A percentile compares a stretch with the other conserved stretches of the same genome.
Conservation (phyloP, 148 eudicot species). For the Vaccinium macrocarpon region DNA sequence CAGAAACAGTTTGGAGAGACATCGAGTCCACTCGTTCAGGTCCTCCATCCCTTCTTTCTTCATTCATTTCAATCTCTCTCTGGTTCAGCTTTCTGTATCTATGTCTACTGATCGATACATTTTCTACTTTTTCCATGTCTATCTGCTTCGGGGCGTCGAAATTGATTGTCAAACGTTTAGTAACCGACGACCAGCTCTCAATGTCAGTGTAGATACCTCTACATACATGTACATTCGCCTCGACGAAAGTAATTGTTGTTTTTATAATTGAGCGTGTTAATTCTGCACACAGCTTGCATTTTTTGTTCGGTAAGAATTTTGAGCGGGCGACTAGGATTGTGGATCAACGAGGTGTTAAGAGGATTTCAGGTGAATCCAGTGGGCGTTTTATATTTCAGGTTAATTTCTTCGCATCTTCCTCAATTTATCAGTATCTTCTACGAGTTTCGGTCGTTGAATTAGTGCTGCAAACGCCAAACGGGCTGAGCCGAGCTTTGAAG, state of each 20-base stretch:
- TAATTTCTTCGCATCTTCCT: background rate
- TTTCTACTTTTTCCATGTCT: background rate
- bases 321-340: conserved; percentile 87
- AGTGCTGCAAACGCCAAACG: too few relatives aligned
- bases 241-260: background rate
- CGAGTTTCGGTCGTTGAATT: background rate
- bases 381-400: conserved; percentile 89
- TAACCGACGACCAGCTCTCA: conserved; percentile 66
- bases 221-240: background rate
- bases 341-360: conserved; percentile 76
- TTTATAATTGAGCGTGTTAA: background rate
- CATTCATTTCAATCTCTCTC: background rate
- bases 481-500: too few relatives aligned
- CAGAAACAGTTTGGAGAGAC: conserved; percentile 61
- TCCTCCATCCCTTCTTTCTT: background rate
- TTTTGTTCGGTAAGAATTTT: conserved; percentile 81
- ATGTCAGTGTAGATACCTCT: conserved; percentile 40
- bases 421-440: background rate
- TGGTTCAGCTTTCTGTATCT: background rate
- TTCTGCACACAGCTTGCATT: conserved; percentile 50
- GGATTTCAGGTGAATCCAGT: conserved; percentile 61
- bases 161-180: conserved; percentile 31
- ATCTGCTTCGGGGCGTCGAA: conserved; percentile 14
- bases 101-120: background rate
- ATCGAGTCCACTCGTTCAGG: conserved; percentile 72